A percentile compares a stretch with the other conserved stretches of the same genome.
These are phyloP conservation scores for Selenicereus undatus DNA, from an alignment of 148 eudicot species.

Conservation along the genomic window DNA sequence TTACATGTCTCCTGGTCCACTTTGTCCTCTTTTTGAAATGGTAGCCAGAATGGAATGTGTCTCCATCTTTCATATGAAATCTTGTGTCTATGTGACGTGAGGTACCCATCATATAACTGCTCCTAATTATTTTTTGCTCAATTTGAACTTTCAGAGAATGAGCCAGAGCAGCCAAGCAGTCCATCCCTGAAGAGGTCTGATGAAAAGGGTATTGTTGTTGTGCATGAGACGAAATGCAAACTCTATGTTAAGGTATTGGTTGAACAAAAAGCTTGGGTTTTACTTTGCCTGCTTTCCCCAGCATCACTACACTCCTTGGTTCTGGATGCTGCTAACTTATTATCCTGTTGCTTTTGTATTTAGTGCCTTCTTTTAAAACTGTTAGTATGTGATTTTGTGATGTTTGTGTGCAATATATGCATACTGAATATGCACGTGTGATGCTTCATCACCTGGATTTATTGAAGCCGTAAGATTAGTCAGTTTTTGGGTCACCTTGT, in stretches of 20 bases:
- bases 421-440: neutral
- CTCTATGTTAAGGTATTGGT: constrained; percentile 76
- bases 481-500: neutral
- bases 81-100: neutral
- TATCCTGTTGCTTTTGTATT: too few species aligned
- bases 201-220: constrained; percentile 73
- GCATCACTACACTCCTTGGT: neutral
- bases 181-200: constrained; percentile 83
- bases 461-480: neutral
- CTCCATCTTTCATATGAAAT: neutral
- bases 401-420: neutral
- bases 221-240: constrained; percentile 94
- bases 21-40: neutral
- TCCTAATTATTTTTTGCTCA: constrained; percentile 9
- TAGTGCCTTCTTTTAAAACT: neutral
- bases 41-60: neutral
- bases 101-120: neutral
- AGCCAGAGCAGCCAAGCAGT: constrained; percentile 85
- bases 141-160: constrained; percentile 51
- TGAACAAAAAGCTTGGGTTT: neutral
- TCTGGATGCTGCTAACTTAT: neutral
- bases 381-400: neutral
- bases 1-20: too few species aligned
- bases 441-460: neutral
- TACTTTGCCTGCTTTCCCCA: neutral